Conservation (phyloP, 1,284 basidiomycete species). For the Ceratobasidium sp. region DNA sequence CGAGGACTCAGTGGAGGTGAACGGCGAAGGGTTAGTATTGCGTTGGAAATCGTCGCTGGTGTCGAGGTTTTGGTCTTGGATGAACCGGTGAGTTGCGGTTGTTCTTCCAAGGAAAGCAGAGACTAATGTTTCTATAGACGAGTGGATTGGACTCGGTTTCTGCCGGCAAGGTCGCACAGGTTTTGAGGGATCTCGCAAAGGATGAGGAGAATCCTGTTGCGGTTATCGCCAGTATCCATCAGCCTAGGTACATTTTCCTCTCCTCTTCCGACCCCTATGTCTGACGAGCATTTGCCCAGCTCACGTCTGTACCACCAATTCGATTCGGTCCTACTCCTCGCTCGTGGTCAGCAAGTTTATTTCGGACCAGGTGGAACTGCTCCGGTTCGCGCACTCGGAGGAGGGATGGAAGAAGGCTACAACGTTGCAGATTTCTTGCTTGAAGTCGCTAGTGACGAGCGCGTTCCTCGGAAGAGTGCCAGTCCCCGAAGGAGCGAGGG, state of each 20-base stretch:
- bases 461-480: too few species aligned
- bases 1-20: slow-evolving; percentile 66
- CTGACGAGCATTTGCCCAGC: slow-evolving; percentile 50
- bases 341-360: slow-evolving; percentile 81
- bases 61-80: slow-evolving; percentile 58
- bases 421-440: slow-evolving; percentile 90
- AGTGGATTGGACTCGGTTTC: slow-evolving; percentile 84
- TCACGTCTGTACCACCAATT: slow-evolving; percentile 87
- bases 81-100: slow-evolving; percentile 56
- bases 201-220: slow-evolving; percentile 73
- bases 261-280: slow-evolving; percentile 15
- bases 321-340: slow-evolving; percentile 78
- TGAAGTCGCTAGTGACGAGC: slow-evolving; percentile 75
- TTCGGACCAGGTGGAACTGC: slow-evolving; percentile 74
- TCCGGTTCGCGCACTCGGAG: slow-evolving; percentile 69
- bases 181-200: slow-evolving; percentile 76
- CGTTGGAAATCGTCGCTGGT: slow-evolving; percentile 56
- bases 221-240: slow-evolving; percentile 87
- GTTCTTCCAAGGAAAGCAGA: not conserved
- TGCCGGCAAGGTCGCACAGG: slow-evolving; percentile 76
- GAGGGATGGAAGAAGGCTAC: slow-evolving; percentile 64
- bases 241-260: slow-evolving; percentile 65
- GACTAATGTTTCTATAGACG: slow-evolving; percentile 20
- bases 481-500: not conserved
- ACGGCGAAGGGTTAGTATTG: slow-evolving; percentile 68